Evolutionary conservation across 2,329 filamentous ascomycete species (phyloP), one percentile per base, ranked within the genome.

Genomic region (Alternaria sp.): DNA sequence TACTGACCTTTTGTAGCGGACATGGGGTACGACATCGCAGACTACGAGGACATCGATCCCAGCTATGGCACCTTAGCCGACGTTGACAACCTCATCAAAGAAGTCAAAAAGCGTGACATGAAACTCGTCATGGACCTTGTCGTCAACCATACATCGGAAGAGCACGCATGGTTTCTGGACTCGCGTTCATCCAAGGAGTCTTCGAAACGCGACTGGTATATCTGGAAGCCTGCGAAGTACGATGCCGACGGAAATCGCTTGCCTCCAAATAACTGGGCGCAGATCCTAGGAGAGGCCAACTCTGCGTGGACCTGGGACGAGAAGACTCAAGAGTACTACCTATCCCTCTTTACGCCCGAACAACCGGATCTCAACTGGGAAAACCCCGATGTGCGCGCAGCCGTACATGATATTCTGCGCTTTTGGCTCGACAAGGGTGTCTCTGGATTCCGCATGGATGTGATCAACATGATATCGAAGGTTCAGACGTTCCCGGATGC

Each of bases 281-380:
- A 87, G 78, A 81, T 88, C 82, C 78, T 91, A 86, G 80, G 80
- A 5, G 76, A 79, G 55, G 79, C 79, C n/a, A 86, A 86, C 56
- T 87, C 83, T 57, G 84, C 86, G 0, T 93, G 90, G 91, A 84
- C 88, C 44, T 94, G 88, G 82, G 91, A 93, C 70, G 88, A 91
- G 69, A 77, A 78, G 19, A 92, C 90, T 0, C 84, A 87, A 25
- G 90, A 95, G 78, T 94, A 93, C 77, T 94, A 93, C 70, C 86
- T 94, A 0, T 89, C 91, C 58, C 84, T 96, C 11, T 96, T 93
- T 76, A 89, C 90, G 2, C 86, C 86, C 7, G 88, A 92, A 66
- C 92, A 95, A 74, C 92, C 93, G 0, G 93, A 96, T 71, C 83
- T 96, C 5, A 96, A 96, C 79, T 96, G 92, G 91, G 91, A 94